Conservation (phyloP, 169 alveolate genomes). For the Plasmodium coatneyi region DNA sequence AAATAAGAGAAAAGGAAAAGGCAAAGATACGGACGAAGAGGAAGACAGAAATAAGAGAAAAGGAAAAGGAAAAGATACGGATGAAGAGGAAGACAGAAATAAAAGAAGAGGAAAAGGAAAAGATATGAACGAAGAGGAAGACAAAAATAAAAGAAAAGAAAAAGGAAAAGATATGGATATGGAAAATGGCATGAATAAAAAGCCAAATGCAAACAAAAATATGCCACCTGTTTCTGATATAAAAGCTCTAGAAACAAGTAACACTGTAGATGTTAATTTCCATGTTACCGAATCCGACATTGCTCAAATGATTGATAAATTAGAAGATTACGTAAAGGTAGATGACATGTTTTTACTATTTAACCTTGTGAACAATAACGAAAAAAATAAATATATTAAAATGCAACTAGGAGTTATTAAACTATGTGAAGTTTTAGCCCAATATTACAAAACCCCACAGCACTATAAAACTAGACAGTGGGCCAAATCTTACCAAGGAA, state of each 20-base stretch:
- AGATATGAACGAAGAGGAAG: not conserved
- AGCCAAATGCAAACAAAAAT: not conserved
- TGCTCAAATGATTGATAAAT: constrained; percentile 6
- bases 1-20: not conserved
- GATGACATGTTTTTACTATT: constrained; percentile 27
- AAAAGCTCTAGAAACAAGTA: not conserved
- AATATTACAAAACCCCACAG: not conserved
- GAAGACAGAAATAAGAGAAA: not conserved
- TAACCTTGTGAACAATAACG: constrained; percentile 15
- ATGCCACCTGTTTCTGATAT: not conserved
- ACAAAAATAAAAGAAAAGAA: not conserved
- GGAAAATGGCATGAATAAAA: not conserved
- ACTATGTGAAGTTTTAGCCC: constrained; percentile 9
- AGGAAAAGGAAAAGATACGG: not conserved
- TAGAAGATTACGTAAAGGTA: constrained; percentile 11
- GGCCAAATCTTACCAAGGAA: constrained; percentile 4
- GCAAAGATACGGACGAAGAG: not conserved
- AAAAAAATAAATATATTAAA: constrained; percentile 12
- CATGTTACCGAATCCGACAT: constrained; percentile 8
- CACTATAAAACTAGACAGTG: not conserved
- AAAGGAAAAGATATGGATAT: not conserved
- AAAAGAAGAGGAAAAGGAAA: not conserved
- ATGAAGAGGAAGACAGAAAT: not conserved
- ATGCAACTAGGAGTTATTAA: constrained; percentile 1
- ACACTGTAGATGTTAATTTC: not conserved